A percentile compares a stretch with the other conserved stretches of the same genome.
Conservation (phyloP, 805 yeast species). For the Ogataea zsoltii region DNA sequence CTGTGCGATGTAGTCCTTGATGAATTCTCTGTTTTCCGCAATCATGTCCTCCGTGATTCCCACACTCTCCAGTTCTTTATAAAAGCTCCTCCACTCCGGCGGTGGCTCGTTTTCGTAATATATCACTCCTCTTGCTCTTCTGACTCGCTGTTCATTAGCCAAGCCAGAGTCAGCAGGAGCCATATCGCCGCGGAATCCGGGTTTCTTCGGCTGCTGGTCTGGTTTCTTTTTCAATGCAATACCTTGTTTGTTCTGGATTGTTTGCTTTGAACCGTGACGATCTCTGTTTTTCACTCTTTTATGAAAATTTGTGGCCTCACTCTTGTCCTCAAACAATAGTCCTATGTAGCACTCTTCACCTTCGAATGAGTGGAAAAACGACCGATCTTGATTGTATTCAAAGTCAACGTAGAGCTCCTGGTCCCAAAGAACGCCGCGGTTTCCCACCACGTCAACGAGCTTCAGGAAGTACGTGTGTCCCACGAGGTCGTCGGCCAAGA, state of each 20-base stretch:
- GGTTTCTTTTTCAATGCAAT: conserved; percentile 67
- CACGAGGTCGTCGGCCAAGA: conserved; percentile 85
- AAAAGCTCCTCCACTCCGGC: conserved; percentile 78
- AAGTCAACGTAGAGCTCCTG: conserved; percentile 90
- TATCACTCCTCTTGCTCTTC: conserved; percentile 57
- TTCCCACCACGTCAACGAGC: conserved; percentile 79
- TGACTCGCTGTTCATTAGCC: conserved; percentile 51
- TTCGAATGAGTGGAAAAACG: conserved; percentile 94
- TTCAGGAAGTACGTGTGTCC: conserved; percentile 93
- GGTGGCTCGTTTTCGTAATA: conserved; percentile 83
- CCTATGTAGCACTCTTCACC: conserved; percentile 88
- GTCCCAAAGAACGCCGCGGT: conserved; percentile 93
- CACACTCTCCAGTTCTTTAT: conserved; percentile 67
- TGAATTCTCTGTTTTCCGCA: conserved; percentile 80
- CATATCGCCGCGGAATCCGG: conserved; percentile 69
- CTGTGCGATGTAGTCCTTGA: conserved; percentile 71
- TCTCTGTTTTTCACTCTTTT: conserved; percentile 74
- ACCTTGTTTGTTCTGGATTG: conserved; percentile 84
- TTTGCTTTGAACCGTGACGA: conserved; percentile 85
- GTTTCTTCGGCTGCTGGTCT: conserved; percentile 33
- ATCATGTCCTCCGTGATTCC: conserved; percentile 89
- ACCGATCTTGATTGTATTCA: conserved; percentile 88
- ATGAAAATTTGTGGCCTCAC: conserved; percentile 82
- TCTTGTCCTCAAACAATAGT: conserved; percentile 81
- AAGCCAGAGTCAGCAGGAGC: conserved; percentile 7